These are phyloP conservation scores for Amanita rimosa DNA, from an alignment of 768 basidiomycete species.

Conservation along the genomic window DNA sequence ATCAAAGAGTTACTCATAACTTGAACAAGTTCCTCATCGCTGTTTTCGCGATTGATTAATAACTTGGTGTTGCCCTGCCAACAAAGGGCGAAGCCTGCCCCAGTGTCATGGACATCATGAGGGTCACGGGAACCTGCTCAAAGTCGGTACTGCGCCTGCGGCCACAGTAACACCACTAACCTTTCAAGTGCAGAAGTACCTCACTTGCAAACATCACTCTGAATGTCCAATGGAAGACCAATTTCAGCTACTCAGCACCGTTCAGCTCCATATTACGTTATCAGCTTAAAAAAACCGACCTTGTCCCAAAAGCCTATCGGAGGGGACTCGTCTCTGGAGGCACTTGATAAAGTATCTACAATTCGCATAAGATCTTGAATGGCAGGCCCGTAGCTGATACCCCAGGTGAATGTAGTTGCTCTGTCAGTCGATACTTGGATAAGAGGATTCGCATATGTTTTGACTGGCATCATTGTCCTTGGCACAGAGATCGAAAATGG, in stretches of 20 bases:
- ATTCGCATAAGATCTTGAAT: conserved; percentile 81
- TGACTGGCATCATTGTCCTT: conserved; percentile 93
- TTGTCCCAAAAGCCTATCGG: conserved; percentile 94
- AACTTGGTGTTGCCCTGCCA: conserved; percentile 73
- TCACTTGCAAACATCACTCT: conserved; percentile 56
- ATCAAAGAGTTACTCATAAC: conserved; percentile 71
- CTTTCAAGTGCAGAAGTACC: conserved; percentile 80
- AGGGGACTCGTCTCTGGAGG: conserved; percentile 74
- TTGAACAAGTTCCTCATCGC: conserved; percentile 71
- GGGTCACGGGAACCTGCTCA: conserved; percentile 71
- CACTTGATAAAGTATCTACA: conserved; percentile 68
- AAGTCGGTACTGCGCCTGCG: neutral
- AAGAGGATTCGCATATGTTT: conserved; percentile 74
- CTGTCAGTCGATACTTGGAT: conserved; percentile 55
- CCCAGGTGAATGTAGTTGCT: conserved; percentile 78
- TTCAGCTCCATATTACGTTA: neutral
- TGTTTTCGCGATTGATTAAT: conserved; percentile 58
- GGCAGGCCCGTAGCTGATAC: conserved; percentile 75
- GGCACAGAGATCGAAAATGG: conserved; percentile 57
- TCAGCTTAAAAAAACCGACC: conserved; percentile 27
- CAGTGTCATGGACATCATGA: conserved; percentile 51
- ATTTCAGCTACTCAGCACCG: conserved; percentile 37
- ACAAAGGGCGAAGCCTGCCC: conserved; percentile 80
- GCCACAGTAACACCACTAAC: conserved; percentile 22
- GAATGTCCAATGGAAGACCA: conserved; percentile 78